A percentile compares a stretch with the other conserved stretches of the same genome.
These are phyloP conservation scores for Colletotrichum higginsianum DNA, from an alignment of 2,329 filamentous ascomycete genomes.

Conservation along the genomic window DNA sequence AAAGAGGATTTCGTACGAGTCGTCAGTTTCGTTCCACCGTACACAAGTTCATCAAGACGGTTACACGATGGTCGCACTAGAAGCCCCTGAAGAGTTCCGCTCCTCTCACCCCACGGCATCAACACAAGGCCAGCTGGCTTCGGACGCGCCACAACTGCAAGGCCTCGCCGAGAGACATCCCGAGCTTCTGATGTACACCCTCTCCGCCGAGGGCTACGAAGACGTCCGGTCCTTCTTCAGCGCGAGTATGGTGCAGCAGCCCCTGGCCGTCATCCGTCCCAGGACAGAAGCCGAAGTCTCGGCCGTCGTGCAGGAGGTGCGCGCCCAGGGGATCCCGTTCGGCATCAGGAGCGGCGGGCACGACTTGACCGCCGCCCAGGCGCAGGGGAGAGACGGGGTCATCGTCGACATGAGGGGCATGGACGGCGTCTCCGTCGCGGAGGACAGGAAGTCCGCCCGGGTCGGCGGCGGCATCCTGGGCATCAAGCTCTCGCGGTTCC, in stretches of 20 bases:
- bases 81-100: constrained; percentile 32
- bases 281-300: constrained; percentile 29
- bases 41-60: too few species aligned
- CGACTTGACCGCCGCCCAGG: constrained; percentile 21
- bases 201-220: constrained; percentile 20
- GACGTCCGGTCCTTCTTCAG: constrained; percentile 23
- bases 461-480: constrained; percentile 42
- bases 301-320: constrained; percentile 7
- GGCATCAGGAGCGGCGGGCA: constrained; percentile 42
- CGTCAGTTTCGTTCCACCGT: neutral
- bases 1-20: neutral
- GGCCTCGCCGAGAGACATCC: constrained; percentile 3
- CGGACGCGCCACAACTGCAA: constrained; percentile 22
- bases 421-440: constrained; percentile 25
- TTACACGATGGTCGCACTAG: constrained; percentile 14
- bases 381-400: constrained; percentile 36
- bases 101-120: constrained; percentile 14
- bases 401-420: constrained; percentile 42
- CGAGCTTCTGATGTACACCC: constrained; percentile 21
- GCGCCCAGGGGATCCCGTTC: constrained; percentile 31
- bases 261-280: constrained; percentile 30
- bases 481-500: constrained; percentile 35
- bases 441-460: constrained; percentile 35
- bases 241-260: constrained; percentile 12
- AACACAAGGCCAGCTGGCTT: constrained; percentile 18